Evolutionary conservation across 345 rosid species (phyloP).

Genomic region (Stellera chamaejasme): DNA sequence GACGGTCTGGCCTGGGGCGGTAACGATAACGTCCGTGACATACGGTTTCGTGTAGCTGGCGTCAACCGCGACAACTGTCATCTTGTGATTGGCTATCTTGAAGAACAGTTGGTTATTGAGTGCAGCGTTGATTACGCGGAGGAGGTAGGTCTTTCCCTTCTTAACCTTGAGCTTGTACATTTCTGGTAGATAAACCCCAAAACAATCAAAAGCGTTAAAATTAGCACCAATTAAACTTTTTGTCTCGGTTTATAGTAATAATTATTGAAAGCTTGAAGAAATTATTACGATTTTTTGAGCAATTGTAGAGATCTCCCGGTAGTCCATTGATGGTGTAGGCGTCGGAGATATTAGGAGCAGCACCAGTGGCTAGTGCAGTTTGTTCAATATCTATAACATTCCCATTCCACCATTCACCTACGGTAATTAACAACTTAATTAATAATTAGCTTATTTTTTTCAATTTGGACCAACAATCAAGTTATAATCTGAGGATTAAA

Average conservation of each 20-base stretch:
- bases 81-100: conserved; percentile 3
- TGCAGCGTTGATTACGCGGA: conserved; percentile 12
- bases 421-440: background rate
- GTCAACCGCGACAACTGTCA: conserved; percentile 5
- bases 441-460: background rate
- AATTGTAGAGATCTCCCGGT: conserved; percentile 5
- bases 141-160: conserved; percentile 11
- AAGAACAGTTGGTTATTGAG: conserved; percentile 5
- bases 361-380: conserved; percentile 4
- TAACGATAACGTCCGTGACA: background rate
- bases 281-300: background rate
- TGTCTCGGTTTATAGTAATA: background rate
- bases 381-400: conserved; percentile 9
- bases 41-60: conserved; percentile 13
- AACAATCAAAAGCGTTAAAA: background rate
- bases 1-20: conserved; percentile 9
- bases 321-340: conserved; percentile 6
- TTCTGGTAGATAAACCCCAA: conserved; percentile 2
- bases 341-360: conserved; percentile 12
- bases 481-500: background rate
- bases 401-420: conserved; percentile 8
- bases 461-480: background rate
- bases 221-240: background rate
- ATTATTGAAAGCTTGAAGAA: background rate
- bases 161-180: conserved; percentile 1